phyloP scores from a whole-genome alignment of 2,329 filamentous ascomycete genomes.

The Penicillium sp. region DNA sequence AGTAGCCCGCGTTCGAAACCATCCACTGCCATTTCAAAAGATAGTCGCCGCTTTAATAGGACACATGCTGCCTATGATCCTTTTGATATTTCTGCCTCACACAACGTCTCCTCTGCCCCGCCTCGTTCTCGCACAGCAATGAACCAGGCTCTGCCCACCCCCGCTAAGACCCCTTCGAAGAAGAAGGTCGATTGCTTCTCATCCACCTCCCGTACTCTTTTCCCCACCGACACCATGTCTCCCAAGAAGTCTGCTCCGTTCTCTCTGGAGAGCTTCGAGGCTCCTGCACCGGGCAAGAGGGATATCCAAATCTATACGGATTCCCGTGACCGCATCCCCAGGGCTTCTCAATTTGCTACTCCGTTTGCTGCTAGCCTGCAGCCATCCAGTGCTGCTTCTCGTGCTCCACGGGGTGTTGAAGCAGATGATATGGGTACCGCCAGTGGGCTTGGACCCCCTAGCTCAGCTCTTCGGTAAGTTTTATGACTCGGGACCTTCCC shows the following conservation, averaged over 20 bases:
- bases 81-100: slow-evolving; percentile 1
- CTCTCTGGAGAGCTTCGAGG: slow-evolving; percentile 43
- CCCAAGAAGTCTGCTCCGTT: slow-evolving; percentile 46
- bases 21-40: background rate
- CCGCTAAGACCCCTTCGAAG: slow-evolving; percentile 54
- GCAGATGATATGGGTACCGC: background rate
- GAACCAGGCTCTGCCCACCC: slow-evolving; percentile 54
- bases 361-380: slow-evolving; percentile 41
- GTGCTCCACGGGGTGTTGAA: background rate
- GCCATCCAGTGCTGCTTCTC: background rate
- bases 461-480: background rate
- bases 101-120: slow-evolving; percentile 19
- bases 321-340: slow-evolving; percentile 56
- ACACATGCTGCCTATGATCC: background rate
- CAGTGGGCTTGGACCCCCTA: background rate
- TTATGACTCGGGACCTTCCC: background rate
- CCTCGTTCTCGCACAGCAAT: slow-evolving; percentile 15
- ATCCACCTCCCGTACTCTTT: slow-evolving; percentile 51
- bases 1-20: background rate
- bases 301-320: slow-evolving; percentile 58
- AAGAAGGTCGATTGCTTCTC: slow-evolving; percentile 49
- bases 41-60: background rate
- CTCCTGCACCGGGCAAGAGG: slow-evolving; percentile 20
- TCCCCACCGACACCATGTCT: slow-evolving; percentile 46
- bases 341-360: slow-evolving; percentile 49